A percentile compares a stretch with the other conserved stretches of the same genome.
Evolutionary conservation across 2,329 filamentous ascomycete genomes (phyloP).

Genomic region (Venturia nashicola): DNA sequence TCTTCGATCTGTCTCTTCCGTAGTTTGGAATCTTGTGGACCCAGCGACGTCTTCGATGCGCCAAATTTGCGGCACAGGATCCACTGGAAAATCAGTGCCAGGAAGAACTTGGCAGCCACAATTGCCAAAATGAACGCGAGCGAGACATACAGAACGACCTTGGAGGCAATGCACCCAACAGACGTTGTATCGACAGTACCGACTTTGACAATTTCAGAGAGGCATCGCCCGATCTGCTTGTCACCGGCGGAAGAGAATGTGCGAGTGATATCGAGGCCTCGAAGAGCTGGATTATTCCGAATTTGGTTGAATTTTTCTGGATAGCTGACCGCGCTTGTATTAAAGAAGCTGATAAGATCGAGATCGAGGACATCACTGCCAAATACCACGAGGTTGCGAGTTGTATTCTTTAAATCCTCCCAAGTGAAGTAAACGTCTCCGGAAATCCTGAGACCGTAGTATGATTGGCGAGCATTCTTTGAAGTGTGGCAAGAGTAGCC

Average conservation of each 20-base stretch:
- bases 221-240: conserved; percentile 73
- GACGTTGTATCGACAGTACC: conserved; percentile 92
- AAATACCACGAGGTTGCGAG: conserved; percentile 86
- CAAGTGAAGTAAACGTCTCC: conserved; percentile 95
- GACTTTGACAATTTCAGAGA: conserved; percentile 90
- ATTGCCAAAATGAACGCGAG: conserved; percentile 85
- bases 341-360: conserved; percentile 81
- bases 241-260: conserved; percentile 68
- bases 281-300: conserved; percentile 56
- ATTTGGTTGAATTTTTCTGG: conserved; percentile 72
- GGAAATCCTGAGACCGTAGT: conserved; percentile 60
- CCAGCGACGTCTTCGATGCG: conserved; percentile 73
- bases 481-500: conserved; percentile 88
- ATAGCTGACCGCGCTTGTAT: conserved; percentile 63
- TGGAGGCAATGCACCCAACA: conserved; percentile 92
- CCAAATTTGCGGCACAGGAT: conserved; percentile 81
- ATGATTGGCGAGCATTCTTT: conserved; percentile 51
- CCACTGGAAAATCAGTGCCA: conserved; percentile 92
- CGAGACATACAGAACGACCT: conserved; percentile 91
- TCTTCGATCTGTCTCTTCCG: conserved; percentile 91
- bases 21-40: conserved; percentile 61
- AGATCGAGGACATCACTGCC: conserved; percentile 89
- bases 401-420: conserved; percentile 81
- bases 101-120: conserved; percentile 72
- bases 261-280: conserved; percentile 80